Percentiles rank a stretch among this genome's conserved stretches.
Conservation (phyloP, 2,329 filamentous ascomycete genomes). For the Fusarium sororula region DNA sequence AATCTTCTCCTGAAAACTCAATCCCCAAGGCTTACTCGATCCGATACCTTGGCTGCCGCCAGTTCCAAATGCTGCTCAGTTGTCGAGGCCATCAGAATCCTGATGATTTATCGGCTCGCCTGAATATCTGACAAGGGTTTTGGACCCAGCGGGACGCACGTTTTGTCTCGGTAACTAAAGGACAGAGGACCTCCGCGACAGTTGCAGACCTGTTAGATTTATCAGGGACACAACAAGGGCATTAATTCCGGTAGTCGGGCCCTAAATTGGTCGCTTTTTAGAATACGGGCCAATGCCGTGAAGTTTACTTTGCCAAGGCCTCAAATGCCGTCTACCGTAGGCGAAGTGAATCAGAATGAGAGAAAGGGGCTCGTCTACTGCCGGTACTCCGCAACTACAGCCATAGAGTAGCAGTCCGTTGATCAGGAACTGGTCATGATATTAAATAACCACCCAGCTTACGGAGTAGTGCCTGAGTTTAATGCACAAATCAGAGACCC, state of each 20-base stretch:
- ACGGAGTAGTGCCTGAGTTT: slow-evolving; percentile 6
- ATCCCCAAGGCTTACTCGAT: not conserved
- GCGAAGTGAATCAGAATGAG: not conserved
- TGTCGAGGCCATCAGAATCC: not conserved
- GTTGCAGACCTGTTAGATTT: not conserved
- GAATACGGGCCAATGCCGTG: not conserved
- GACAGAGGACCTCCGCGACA: not conserved
- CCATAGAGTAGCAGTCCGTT: not conserved
- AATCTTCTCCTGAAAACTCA: not conserved
- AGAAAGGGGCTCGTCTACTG: not conserved
- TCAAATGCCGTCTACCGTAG: slow-evolving; percentile 3
- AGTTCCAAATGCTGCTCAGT: not conserved
- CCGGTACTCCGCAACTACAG: not conserved
- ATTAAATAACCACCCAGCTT: not conserved
- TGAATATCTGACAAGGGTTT: slow-evolving; percentile 1
- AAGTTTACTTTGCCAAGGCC: slow-evolving; percentile 14
- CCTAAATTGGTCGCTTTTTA: not conserved
- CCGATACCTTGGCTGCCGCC: not conserved
- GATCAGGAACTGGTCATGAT: slow-evolving; percentile 15
- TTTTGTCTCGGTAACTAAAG: slow-evolving; percentile 2
- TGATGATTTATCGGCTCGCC: not conserved
- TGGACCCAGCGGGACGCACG: slow-evolving; percentile 5
- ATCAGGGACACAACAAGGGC: not conserved
- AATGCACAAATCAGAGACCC: slow-evolving; percentile 28
- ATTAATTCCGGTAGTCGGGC: not conserved